Conservation (phyloP, 2,329 filamentous ascomycete species). For the Xylaria sp. region DNA sequence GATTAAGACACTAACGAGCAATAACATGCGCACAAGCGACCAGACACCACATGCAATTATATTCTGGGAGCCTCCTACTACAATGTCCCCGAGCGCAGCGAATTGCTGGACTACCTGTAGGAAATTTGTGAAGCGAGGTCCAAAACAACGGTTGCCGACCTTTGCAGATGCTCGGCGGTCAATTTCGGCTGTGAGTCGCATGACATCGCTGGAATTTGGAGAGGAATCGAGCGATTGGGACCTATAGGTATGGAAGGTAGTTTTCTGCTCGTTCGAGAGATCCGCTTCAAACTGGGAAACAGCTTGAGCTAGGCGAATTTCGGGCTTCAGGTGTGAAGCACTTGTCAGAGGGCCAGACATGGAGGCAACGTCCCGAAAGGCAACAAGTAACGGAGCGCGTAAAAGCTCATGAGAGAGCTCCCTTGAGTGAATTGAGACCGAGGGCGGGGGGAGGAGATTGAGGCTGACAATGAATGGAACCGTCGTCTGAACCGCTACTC, state of each 20-base stretch:
- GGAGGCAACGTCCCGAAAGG: too few species aligned
- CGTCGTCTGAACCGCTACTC: too few species aligned
- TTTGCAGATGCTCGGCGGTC: conserved; percentile 31
- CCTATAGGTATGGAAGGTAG: conserved; percentile 35
- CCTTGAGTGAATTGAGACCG: too few species aligned
- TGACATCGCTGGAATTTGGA: conserved; percentile 45
- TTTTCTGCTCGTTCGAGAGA: conserved; percentile 46
- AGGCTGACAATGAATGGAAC: too few species aligned
- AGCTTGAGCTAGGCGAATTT: conserved; percentile 49
- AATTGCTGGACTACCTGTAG: conserved; percentile 50
- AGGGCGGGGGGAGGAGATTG: too few species aligned
- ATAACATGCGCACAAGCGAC: conserved; percentile 49
- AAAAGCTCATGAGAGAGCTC: too few species aligned
- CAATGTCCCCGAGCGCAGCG: conserved; percentile 48
- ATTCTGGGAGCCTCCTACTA: conserved; percentile 52
- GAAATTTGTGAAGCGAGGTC: conserved; percentile 49
- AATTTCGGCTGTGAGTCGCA: conserved; percentile 48
- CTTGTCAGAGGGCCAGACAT: too few species aligned
- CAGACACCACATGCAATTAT: conserved; percentile 52
- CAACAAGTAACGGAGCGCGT: too few species aligned
- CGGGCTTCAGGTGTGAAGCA: conserved; percentile 38
- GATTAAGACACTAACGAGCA: conserved; percentile 41
- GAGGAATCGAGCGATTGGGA: conserved; percentile 29
- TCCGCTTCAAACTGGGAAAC: conserved; percentile 47
- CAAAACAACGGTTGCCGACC: conserved; percentile 43